Evolutionary conservation across 495 filamentous ascomycete species (phyloP), one percentile per base, ranked within the genome.

Genomic region (Penicillium antarcticum): DNA sequence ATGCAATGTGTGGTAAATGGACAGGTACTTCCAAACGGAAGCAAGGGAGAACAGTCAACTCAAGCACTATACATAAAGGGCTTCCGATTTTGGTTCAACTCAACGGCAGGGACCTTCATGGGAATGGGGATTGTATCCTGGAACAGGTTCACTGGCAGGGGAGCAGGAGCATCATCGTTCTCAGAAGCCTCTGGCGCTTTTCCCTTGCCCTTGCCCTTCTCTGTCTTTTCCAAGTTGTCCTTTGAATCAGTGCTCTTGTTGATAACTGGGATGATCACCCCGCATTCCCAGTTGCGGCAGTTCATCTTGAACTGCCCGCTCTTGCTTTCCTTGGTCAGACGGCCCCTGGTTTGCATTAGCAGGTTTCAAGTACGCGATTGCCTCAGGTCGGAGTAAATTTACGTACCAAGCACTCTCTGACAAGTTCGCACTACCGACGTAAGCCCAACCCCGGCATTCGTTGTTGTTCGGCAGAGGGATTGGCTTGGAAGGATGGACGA

Each of bases 281-380:
- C 94, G 56, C 91, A 97, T 68, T 98, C 94, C 94, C 94, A 98
- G 66, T 97, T 98, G 11, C 88, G 83, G 62, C 87, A 90, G 49
- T 84, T 94, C 16, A 97, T 67, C 57, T 91, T 96, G 0, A 81
- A 79, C 17, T 71, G 53, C 42, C 85, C 84, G 0, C 78, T 86
- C 1, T 53, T 62, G 31, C 77, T 80, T 43, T 92, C 88, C 45
- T 84, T 81, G 34, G 82, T 77, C 2, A 95, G 69, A 23, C 83
- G 85, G 1, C 91, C 91, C 88, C 82, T 85, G 32, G 29, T 19
- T 19, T 6, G 1, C 18, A 19, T 48, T 45, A 52, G 45, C 18
- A 5, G 11, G 35, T 2, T 38, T 12, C 14, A 24, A n/a, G 12
- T 17, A 37, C 13, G 43, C 16, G 8, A 14, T 1, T 31, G 21